Conservation (phyloP, 1,139 yeast genomes). For the Hemisphaericaspora lyxosophila region DNA sequence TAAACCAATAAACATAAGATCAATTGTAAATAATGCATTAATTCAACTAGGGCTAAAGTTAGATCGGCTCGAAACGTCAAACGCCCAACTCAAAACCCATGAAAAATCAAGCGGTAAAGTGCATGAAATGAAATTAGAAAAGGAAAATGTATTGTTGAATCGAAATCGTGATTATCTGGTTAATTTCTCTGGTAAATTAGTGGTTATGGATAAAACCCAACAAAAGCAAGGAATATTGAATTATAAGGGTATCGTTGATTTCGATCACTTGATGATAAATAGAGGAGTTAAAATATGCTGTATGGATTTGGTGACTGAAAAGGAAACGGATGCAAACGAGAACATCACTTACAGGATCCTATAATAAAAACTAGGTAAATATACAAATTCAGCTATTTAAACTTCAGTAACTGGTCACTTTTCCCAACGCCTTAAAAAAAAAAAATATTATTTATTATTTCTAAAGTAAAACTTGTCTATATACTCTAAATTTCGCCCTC, state of each 20-base stretch:
- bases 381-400: neutral
- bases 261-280: conserved; percentile 31
- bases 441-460: no score
- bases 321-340: conserved; percentile 6
- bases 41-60: conserved; percentile 26
- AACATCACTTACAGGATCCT: conserved; percentile 2
- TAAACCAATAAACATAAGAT: conserved; percentile 24
- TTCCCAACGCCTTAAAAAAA: no score
- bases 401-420: no score
- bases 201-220: conserved; percentile 20
- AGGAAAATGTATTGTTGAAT: conserved; percentile 12
- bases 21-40: conserved; percentile 22
- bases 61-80: conserved; percentile 22
- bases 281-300: conserved; percentile 30
- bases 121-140: conserved; percentile 21
- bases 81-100: conserved; percentile 24
- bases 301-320: conserved; percentile 14
- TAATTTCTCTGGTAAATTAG: conserved; percentile 24
- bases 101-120: conserved; percentile 25
- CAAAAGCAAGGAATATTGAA: conserved; percentile 19
- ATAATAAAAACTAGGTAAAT: neutral
- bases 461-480: no score
- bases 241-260: conserved; percentile 34
- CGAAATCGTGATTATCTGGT: conserved; percentile 24
- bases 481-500: neutral